Evolutionary conservation across 139 green algal genomes (phyloP).

Genomic region (Chlorella vulgaris): DNA sequence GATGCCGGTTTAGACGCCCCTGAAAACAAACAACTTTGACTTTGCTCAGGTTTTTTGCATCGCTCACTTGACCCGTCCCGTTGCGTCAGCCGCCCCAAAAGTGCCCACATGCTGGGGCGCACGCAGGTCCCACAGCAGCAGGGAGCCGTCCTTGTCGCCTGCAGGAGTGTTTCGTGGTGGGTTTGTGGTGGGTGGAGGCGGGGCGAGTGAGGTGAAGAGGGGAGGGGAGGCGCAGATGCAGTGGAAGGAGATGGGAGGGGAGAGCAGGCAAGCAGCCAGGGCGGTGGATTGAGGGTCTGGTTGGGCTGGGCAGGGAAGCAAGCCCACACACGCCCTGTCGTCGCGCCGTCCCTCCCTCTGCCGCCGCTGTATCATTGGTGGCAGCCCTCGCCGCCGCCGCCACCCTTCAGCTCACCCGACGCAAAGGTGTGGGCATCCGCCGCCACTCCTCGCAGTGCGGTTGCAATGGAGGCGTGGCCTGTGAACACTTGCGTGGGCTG

Average conservation of each 20-base stretch:
- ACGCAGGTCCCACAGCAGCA: slow-evolving; percentile 33
- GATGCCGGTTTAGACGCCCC: background rate
- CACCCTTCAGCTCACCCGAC: background rate
- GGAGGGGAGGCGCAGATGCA: background rate
- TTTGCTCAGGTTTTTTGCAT: background rate
- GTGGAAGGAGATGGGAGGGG: too few species aligned
- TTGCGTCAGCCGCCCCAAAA: background rate
- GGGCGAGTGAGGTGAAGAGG: background rate
- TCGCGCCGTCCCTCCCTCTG: too few species aligned
- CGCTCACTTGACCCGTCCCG: background rate
- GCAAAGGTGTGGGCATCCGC: slow-evolving; percentile 34
- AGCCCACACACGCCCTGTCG: too few species aligned
- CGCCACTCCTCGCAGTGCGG: slow-evolving; percentile 32
- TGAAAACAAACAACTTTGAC: background rate
- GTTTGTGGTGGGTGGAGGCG: too few species aligned
- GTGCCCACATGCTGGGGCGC: background rate
- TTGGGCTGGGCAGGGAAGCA: too few species aligned
- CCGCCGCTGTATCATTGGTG: background rate
- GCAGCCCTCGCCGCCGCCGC: background rate
- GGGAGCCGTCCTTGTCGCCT: slow-evolving; percentile 5
- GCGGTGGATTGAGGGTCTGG: too few species aligned
- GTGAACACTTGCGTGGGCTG: slow-evolving; percentile 10
- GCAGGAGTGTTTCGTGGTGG: too few species aligned
- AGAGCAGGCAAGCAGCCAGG: too few species aligned
- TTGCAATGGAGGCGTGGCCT: slow-evolving; percentile 57